phyloP scores from a whole-genome alignment of 345 rosid genomes.

The Acer campestre region DNA sequence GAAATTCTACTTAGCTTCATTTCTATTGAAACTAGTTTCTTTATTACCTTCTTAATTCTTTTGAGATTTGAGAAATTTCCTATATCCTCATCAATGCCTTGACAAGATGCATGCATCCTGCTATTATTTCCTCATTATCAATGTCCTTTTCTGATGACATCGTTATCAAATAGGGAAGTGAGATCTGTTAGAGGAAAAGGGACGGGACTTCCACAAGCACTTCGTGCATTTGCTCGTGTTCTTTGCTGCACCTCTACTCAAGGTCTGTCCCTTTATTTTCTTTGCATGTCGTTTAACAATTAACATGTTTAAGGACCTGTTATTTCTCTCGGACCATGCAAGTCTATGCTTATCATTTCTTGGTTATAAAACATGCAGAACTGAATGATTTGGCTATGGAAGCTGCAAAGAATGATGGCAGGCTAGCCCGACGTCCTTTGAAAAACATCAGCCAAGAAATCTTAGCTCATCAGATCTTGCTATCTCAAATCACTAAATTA shows the following conservation, averaged over 20 bases:
- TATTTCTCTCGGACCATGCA: background rate
- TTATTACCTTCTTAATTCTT: background rate
- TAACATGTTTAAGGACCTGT: slow-evolving; percentile 9
- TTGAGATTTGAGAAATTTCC: slow-evolving; percentile 5
- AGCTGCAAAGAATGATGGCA: slow-evolving; percentile 78
- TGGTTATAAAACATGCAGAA: slow-evolving; percentile 42
- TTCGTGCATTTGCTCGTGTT: slow-evolving; percentile 86
- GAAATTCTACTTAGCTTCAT: background rate
- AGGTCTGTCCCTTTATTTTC: slow-evolving; percentile 42
- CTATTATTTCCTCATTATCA: background rate
- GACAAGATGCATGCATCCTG: background rate
- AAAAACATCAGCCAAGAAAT: slow-evolving; percentile 52
- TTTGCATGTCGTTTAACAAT: background rate
- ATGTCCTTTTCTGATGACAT: slow-evolving; percentile 19
- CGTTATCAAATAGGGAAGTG: slow-evolving; percentile 59
- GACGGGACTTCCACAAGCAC: slow-evolving; percentile 79
- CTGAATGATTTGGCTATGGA: slow-evolving; percentile 58
- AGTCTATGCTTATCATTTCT: background rate
- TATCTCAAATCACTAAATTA: slow-evolving; percentile 44
- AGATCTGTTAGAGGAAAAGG: slow-evolving; percentile 72
- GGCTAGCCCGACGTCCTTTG: slow-evolving; percentile 71
- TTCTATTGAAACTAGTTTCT: background rate
- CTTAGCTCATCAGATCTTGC: slow-evolving; percentile 61
- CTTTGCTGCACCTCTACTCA: slow-evolving; percentile 51
- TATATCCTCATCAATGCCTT: background rate